Conservation (phyloP, 805 yeast species). For the Maudiozyma bulderi region DNA sequence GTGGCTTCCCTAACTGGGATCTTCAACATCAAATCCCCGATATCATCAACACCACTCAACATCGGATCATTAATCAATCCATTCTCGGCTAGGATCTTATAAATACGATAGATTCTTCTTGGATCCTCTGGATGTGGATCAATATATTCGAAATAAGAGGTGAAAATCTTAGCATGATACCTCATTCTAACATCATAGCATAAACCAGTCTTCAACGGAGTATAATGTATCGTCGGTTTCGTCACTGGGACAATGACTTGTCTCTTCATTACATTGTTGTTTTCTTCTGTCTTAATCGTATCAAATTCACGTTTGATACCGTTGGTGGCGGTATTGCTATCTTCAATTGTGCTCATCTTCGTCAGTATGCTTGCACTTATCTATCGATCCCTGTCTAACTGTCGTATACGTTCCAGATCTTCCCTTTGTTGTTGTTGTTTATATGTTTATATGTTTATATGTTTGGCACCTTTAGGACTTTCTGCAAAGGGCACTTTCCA, state of each 20-base stretch:
- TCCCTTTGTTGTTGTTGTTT: no score
- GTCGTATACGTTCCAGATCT: no score
- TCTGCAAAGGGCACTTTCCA: no score
- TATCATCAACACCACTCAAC: constrained; percentile 54
- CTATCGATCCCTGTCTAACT: no score
- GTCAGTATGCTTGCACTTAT: neutral
- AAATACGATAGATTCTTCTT: constrained; percentile 85
- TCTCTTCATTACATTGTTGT: constrained; percentile 14
- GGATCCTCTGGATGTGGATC: constrained; percentile 99
- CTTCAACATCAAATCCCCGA: constrained; percentile 81
- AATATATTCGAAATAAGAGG: constrained; percentile 84
- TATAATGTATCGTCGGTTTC: constrained; percentile 59
- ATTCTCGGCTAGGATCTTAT: constrained; percentile 87
- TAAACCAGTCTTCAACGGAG: constrained; percentile 79
- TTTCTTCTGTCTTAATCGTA: neutral
- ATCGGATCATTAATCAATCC: constrained; percentile 79
- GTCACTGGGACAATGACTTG: constrained; percentile 46
- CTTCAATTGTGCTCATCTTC: neutral
- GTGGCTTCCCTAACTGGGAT: constrained; percentile 87
- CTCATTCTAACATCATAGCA: constrained; percentile 97
- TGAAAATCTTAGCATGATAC: constrained; percentile 89
- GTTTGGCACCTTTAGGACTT: no score
- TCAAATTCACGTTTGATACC: neutral
- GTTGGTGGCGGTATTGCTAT: neutral
- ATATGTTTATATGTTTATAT: no score